phyloP scores from a whole-genome alignment of 768 basidiomycete species.

The Amanita phalloides region DNA sequence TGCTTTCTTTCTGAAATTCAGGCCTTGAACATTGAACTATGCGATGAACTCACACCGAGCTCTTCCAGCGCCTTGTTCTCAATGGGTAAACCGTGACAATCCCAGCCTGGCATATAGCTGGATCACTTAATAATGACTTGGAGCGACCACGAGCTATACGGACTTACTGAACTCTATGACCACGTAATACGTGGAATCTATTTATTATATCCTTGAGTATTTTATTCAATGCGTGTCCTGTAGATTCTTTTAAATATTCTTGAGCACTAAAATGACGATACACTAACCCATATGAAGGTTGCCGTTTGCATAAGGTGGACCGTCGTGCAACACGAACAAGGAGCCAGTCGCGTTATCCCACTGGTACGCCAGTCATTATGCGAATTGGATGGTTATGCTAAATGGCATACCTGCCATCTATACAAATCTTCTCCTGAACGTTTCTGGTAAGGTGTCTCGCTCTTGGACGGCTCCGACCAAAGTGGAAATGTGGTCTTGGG shows the following conservation, averaged over 20 bases:
- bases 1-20: conserved; percentile 33
- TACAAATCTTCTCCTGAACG: conserved; percentile 72
- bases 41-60: conserved; percentile 41
- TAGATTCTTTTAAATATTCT: background rate
- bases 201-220: conserved; percentile 94
- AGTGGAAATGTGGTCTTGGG: conserved; percentile 78
- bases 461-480: conserved; percentile 52
- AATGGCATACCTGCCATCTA: conserved; percentile 52
- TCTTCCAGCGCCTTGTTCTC: conserved; percentile 87
- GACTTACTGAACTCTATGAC: conserved; percentile 71
- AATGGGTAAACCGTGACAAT: conserved; percentile 95
- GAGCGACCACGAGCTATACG: background rate
- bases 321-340: conserved; percentile 85
- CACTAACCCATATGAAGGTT: conserved; percentile 83
- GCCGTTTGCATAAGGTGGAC: conserved; percentile 97
- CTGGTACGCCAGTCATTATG: conserved; percentile 22
- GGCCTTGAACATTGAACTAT: background rate
- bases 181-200: conserved; percentile 72
- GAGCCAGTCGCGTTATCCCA: conserved; percentile 54
- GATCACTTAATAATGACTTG: conserved; percentile 5
- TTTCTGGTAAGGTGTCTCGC: conserved; percentile 45
- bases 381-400: background rate
- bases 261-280: background rate
- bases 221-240: conserved; percentile 95
- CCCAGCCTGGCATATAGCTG: conserved; percentile 95